Base-by-base conservation (phyloP, 2,329 filamentous ascomycete genomes). In the Pseudogymnoascus sp. region DNA sequence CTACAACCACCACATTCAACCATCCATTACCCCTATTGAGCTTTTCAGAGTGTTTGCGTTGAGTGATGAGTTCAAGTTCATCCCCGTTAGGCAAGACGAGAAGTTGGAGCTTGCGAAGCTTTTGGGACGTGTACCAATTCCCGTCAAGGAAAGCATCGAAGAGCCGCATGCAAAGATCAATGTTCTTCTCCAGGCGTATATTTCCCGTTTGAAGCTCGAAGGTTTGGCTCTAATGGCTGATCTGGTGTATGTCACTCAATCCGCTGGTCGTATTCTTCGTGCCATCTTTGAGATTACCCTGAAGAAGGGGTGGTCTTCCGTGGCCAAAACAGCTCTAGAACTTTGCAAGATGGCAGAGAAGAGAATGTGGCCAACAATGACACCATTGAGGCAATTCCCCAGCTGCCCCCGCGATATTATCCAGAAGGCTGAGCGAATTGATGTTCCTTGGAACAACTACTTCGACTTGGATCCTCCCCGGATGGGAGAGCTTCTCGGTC, bases 281-380 rank as follows among this genome's bases (percentile, higher is more conserved):
- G 94, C 94, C 0, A 88, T 99, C 58, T 99, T 97, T 67, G 95
- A 99, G 76, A 97, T 99, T 61, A 88, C 90, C n/a, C 77, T 99
- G 66, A 96, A 93, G 77, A 97, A 97, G 75, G 93, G 93, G 35
- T 99, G 93, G 93, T 86, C 94, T 0, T 88, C 86, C 13, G 94
- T 97, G 3, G 90, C 94, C 7, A 96, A 94, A 77, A 91, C 89
- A 64, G 92, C 94, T 0, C 79, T 99, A 41, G 90, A 96, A 69
- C 82, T 99, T 60, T 99, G 95, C 78, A 99, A 99, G 78, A 97
- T 96, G 91, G 94, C 93, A 0, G 94, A 99, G 78, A 96, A 96
- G 80, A 84, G 95, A 58, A 99, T 99, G 95, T 99, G 94, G 94
- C 92, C 93, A 11, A 97, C 93, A 5, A 99, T 97, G 94, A 90